Base-by-base conservation (phyloP, 2,329 filamentous ascomycete genomes). In the Thielaviopsis populi region DNA sequence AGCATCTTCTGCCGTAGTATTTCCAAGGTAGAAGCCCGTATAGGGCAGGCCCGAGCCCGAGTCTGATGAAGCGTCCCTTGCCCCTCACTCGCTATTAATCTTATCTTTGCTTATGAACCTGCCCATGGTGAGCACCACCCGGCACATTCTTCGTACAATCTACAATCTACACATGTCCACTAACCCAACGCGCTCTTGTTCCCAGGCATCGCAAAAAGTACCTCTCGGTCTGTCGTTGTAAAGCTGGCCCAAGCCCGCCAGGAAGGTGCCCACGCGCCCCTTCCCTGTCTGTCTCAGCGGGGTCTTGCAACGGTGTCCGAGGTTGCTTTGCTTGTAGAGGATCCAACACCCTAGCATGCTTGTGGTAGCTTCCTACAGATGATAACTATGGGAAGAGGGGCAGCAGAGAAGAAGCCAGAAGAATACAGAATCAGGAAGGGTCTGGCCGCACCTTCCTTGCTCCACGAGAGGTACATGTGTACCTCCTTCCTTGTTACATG, bases 381-480 rank as follows among this genome's bases (percentile, higher is more conserved):
- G 53, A 19, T 33, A 30, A 56, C 42, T 46, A 19, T 15, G 37
- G 24, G 30, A 10, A 33, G 50, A 30, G 15, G 53, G 30, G 10
- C 27, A 56, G 13, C 8, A 27, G 17, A 30, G 30, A 56, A 56
- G 24, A n/a, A 15, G 3, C 50, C 50, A 56, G 53, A 33, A 56
- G 53, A 30, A 13, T 33, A 27, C 17, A 56, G 53, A 30, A 13
- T 33, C 53, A 56, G 53, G 53, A 56, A 17, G 27, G 53, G 10
- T 37, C 30, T 33, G 27, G 27, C 15, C 53, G 53, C n/a, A 27
- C 53, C 30, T 56, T 30, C 27, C 53, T 33, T 33, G 53, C 24
- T 56, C 8, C 40, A 54, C 24, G 53, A 30, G n/a, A 37, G 30
- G 48, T 63, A 33, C 61, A 54, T 63, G 30, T 42, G 19, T 56